These are phyloP conservation scores for Vitis rotundifolia DNA, from an alignment of 164 flowering plant genomes.

Conservation along the genomic window DNA sequence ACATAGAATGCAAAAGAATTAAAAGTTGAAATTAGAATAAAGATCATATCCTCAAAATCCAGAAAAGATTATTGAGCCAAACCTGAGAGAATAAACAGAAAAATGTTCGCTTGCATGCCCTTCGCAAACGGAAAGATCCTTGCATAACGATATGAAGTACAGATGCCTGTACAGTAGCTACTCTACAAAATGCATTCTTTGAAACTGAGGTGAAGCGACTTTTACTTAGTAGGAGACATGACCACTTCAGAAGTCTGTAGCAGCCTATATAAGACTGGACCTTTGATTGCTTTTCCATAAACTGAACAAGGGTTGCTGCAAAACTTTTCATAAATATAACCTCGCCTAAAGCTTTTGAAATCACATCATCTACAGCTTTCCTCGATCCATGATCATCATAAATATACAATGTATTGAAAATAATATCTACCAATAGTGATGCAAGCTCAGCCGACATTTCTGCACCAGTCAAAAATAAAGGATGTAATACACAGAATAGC, in stretches of 20 bases:
- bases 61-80: not conserved
- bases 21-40: not conserved
- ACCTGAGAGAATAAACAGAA: constrained; percentile 78
- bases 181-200: constrained; percentile 78
- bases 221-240: constrained; percentile 63
- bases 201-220: constrained; percentile 76
- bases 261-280: constrained; percentile 57
- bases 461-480: constrained; percentile 34
- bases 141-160: constrained; percentile 60
- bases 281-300: constrained; percentile 74
- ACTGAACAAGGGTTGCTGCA: constrained; percentile 83
- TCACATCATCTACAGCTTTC: constrained; percentile 77
- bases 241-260: constrained; percentile 84
- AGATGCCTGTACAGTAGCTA: constrained; percentile 69
- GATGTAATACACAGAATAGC: not conserved
- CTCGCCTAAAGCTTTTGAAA: constrained; percentile 53
- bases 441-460: constrained; percentile 69
- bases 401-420: constrained; percentile 64
- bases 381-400: constrained; percentile 86
- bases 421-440: constrained; percentile 60
- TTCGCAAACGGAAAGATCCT: constrained; percentile 60
- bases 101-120: constrained; percentile 66
- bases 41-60: constrained; percentile 3
- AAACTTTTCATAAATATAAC: constrained; percentile 76
- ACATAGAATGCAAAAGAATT: constrained; percentile 7